Conservation (phyloP, 768 basidiomycete genomes). For the Holtermannia corniformis region DNA sequence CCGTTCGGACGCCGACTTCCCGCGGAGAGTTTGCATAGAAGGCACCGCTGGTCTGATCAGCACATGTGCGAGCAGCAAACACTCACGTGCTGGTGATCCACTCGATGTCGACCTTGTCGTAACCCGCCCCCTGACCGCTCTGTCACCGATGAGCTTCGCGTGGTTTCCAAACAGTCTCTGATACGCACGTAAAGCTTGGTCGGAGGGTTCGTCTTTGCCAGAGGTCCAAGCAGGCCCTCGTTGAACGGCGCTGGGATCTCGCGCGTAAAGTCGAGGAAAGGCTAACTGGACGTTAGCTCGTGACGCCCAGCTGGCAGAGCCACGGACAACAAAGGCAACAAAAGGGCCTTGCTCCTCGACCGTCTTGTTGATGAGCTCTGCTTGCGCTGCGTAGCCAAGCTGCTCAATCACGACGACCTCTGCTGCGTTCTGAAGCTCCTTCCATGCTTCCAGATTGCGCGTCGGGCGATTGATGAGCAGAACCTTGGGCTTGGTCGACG, state of each 20-base stretch:
- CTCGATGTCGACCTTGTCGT: constrained; percentile 40
- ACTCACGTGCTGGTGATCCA: constrained; percentile 34
- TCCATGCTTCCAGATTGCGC: neutral
- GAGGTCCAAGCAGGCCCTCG: neutral
- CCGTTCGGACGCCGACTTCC: constrained; percentile 24
- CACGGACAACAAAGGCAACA: constrained; percentile 16
- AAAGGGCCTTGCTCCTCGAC: constrained; percentile 18
- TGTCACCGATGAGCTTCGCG: constrained; percentile 11
- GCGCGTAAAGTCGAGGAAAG: neutral
- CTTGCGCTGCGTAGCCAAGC: constrained; percentile 5
- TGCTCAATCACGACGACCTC: constrained; percentile 7
- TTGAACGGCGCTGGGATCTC: neutral
- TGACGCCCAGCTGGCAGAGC: too few species aligned
- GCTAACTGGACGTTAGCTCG: too few species aligned
- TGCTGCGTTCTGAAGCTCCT: neutral
- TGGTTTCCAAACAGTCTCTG: constrained; percentile 8
- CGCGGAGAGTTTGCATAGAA: constrained; percentile 26
- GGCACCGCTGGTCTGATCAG: constrained; percentile 6
- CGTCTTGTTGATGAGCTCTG: constrained; percentile 5
- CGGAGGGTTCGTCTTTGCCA: neutral
- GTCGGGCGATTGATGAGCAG: neutral
- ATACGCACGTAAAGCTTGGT: neutral
- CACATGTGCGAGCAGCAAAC: neutral
- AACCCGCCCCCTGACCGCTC: constrained; percentile 32
- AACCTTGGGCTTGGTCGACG: neutral